Evolutionary conservation across 129 eudicot species (phyloP).

Genomic region (Helianthus tuberosus): DNA sequence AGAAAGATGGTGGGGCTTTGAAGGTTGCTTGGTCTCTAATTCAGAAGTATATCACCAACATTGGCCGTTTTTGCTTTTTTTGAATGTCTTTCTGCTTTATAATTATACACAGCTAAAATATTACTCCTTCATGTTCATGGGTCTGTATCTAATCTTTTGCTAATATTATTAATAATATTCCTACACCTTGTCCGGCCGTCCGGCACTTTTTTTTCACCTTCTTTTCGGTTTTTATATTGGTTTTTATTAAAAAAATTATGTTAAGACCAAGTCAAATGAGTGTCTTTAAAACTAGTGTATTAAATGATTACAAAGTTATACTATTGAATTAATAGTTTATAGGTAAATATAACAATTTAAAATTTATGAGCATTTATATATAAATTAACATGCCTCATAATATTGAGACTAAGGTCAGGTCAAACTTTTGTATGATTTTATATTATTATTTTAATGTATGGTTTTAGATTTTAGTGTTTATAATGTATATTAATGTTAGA

Average conservation of each 20-base stretch:
- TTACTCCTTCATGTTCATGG: neutral
- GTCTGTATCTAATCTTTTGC: conserved; percentile 11
- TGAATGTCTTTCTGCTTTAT: conserved; percentile 52
- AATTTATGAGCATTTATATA: no score
- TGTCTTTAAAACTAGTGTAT: neutral
- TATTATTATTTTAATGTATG: no score
- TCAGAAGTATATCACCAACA: conserved; percentile 27
- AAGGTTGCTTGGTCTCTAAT: conserved; percentile 34
- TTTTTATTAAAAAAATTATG: neutral
- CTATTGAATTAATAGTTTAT: no score
- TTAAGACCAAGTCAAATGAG: neutral
- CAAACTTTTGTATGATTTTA: no score
- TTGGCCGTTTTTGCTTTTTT: conserved; percentile 43
- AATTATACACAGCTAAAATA: conserved; percentile 5
- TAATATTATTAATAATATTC: conserved; percentile 18
- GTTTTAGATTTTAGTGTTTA: no score
- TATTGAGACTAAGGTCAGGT: no score
- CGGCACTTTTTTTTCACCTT: neutral
- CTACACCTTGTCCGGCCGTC: conserved; percentile 21
- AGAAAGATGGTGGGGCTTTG: conserved; percentile 26
- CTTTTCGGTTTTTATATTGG: neutral
- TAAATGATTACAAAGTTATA: no score
- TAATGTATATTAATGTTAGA: no score
- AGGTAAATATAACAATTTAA: no score
- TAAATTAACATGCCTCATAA: no score